These are phyloP conservation scores for Lagenidium giganteum DNA, from an alignment of 352 stramenopile genomes.

Conservation along the genomic window DNA sequence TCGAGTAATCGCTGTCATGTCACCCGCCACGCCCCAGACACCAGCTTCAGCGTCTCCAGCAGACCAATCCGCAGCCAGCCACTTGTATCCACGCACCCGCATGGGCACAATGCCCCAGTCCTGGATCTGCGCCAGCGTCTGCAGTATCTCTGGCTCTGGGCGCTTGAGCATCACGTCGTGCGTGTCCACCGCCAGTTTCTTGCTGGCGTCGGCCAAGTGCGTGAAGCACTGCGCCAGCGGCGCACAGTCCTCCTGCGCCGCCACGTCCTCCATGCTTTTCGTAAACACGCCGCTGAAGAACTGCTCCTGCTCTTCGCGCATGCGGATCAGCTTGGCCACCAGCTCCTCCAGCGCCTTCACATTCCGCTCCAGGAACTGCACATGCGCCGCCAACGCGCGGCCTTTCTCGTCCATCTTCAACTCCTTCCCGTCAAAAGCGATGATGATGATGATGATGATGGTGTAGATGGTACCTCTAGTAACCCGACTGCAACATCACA, in stretches of 20 bases:
- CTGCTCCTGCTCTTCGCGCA: constrained; percentile 59
- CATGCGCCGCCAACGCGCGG: constrained; percentile 37
- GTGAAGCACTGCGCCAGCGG: constrained; percentile 44
- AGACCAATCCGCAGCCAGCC: too few relatives aligned
- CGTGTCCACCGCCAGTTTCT: constrained; percentile 55
- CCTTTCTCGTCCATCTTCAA: constrained; percentile 38
- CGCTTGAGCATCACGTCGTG: constrained; percentile 75
- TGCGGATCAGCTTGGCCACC: constrained; percentile 56
- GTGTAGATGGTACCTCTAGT: too few relatives aligned
- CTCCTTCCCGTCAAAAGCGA: neutral
- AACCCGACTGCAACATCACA: too few relatives aligned
- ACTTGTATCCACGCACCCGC: constrained; percentile 33
- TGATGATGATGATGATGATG: too few relatives aligned
- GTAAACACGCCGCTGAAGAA: constrained; percentile 53
- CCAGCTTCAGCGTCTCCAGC: too few relatives aligned
- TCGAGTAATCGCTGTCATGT: constrained; percentile 53
- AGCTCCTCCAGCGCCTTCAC: constrained; percentile 67
- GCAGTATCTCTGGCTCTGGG: constrained; percentile 62
- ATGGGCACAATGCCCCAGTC: constrained; percentile 81
- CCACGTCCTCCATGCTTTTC: constrained; percentile 54
- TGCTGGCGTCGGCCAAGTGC: constrained; percentile 36
- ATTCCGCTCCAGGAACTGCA: constrained; percentile 84
- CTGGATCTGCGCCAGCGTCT: constrained; percentile 68
- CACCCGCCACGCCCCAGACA: neutral
- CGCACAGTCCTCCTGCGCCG: constrained; percentile 45